Percentiles rank a stretch among this genome's conserved stretches.
These are phyloP conservation scores for Flaveria robusta DNA, from an alignment of 129 eudicot species.

Conservation along the genomic window DNA sequence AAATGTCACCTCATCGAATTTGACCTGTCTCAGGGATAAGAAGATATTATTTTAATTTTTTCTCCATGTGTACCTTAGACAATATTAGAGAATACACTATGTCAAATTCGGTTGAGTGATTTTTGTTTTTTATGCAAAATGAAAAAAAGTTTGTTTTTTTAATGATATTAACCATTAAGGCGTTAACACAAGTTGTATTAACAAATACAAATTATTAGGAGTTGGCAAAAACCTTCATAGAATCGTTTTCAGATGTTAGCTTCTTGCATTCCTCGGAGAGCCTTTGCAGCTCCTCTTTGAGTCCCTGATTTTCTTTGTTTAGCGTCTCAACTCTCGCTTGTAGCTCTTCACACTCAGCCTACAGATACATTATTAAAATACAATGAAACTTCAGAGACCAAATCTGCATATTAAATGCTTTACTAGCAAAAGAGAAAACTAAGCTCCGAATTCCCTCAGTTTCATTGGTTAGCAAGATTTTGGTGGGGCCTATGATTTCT, in stretches of 20 bases:
- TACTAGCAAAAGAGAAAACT: not conserved
- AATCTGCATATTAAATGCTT: not conserved
- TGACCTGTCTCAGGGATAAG: not conserved
- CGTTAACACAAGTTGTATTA: not conserved
- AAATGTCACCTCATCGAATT: not conserved
- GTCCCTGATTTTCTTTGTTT: slow-evolving; percentile 55
- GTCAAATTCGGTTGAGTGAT: not conserved
- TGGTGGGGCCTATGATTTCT: not conserved
- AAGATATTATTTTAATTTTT: too few species aligned
- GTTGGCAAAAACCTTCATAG: slow-evolving; percentile 56
- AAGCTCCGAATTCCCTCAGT: not conserved
- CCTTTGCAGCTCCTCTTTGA: slow-evolving; percentile 67
- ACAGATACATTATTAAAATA: slow-evolving; percentile 2
- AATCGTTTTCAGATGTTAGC: slow-evolving; percentile 64
- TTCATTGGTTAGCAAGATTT: not conserved
- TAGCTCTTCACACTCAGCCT: slow-evolving; percentile 97
- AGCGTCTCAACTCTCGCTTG: slow-evolving; percentile 74
- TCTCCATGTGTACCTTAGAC: not conserved
- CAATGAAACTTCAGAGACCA: not conserved
- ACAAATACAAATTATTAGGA: not conserved
- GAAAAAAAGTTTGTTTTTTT: not conserved
- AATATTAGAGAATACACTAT: not conserved
- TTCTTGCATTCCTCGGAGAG: slow-evolving; percentile 79
- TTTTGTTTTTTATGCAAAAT: not conserved
- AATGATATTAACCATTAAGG: not conserved